Percentiles rank a stretch among this genome's conserved stretches.
phyloP scores from a whole-genome alignment of 352 stramenopile genomes.

The Phytophthora macrochlamydospora region DNA sequence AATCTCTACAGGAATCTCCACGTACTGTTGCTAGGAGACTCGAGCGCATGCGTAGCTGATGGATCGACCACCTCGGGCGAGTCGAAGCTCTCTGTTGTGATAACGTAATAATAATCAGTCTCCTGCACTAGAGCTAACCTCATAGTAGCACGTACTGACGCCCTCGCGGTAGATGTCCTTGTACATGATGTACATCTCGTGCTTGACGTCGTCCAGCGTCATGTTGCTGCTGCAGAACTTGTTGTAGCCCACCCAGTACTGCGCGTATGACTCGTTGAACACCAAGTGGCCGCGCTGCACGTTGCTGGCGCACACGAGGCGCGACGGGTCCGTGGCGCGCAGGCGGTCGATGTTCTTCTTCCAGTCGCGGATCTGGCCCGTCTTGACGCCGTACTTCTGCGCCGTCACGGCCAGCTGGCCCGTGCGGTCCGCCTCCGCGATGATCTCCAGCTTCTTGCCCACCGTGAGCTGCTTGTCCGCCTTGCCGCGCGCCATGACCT shows the following conservation, averaged over 20 bases:
- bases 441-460: slow-evolving; percentile 90
- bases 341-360: slow-evolving; percentile 87
- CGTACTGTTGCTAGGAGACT: slow-evolving; percentile 66
- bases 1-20: neutral
- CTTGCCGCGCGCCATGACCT: slow-evolving; percentile 78
- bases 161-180: slow-evolving; percentile 78
- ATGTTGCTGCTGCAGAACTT: slow-evolving; percentile 83
- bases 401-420: slow-evolving; percentile 75
- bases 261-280: slow-evolving; percentile 89
- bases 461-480: slow-evolving; percentile 80
- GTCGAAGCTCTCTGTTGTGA: slow-evolving; percentile 52
- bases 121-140: neutral
- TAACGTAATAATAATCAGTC: slow-evolving; percentile 1
- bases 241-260: slow-evolving; percentile 91
- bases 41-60: slow-evolving; percentile 59
- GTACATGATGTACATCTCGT: slow-evolving; percentile 65
- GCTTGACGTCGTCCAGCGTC: slow-evolving; percentile 74
- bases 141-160: slow-evolving; percentile 58
- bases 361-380: slow-evolving; percentile 87
- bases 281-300: slow-evolving; percentile 85
- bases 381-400: slow-evolving; percentile 89
- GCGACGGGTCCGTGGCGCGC: slow-evolving; percentile 75
- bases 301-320: slow-evolving; percentile 81
- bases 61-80: slow-evolving; percentile 71
- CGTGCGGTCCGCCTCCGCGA: slow-evolving; percentile 84